A percentile compares a stretch with the other conserved stretches of the same genome.
phyloP scores from a whole-genome alignment of 2,329 filamentous ascomycete genomes.

The Aspergillus tamarii region DNA sequence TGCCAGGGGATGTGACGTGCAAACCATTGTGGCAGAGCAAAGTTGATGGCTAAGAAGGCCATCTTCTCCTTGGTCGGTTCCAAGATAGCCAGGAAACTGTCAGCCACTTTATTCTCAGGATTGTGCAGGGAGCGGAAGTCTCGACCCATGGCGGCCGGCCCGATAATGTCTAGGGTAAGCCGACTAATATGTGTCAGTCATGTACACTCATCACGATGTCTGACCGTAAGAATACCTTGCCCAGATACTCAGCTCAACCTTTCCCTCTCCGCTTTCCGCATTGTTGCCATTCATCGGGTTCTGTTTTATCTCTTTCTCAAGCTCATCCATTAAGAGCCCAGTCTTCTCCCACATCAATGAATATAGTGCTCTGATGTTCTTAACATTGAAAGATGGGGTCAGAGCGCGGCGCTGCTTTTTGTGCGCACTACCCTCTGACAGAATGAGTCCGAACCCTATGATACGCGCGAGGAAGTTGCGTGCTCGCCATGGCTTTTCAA shows the following conservation, averaged over 20 bases:
- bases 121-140: constrained; percentile 59
- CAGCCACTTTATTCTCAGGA: constrained; percentile 55
- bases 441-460: constrained; percentile 55
- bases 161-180: constrained; percentile 62
- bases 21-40: constrained; percentile 57
- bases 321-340: constrained; percentile 34
- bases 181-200: constrained; percentile 33
- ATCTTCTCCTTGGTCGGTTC: constrained; percentile 49
- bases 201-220: not conserved
- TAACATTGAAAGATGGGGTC: constrained; percentile 42
- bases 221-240: constrained; percentile 27
- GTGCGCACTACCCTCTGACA: constrained; percentile 56
- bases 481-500: constrained; percentile 53
- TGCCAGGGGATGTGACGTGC: constrained; percentile 49
- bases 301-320: constrained; percentile 33
- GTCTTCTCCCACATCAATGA: constrained; percentile 44
- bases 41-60: constrained; percentile 47
- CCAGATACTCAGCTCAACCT: constrained; percentile 41
- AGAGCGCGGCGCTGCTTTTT: constrained; percentile 48
- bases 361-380: constrained; percentile 41
- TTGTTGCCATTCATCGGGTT: constrained; percentile 34
- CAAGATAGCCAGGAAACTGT: constrained; percentile 57
- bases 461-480: constrained; percentile 52
- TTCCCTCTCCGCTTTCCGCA: constrained; percentile 27
- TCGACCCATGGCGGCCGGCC: constrained; percentile 58